phyloP scores from a whole-genome alignment of 495 filamentous ascomycete species.

The Massariosphaeria phaeospora region DNA sequence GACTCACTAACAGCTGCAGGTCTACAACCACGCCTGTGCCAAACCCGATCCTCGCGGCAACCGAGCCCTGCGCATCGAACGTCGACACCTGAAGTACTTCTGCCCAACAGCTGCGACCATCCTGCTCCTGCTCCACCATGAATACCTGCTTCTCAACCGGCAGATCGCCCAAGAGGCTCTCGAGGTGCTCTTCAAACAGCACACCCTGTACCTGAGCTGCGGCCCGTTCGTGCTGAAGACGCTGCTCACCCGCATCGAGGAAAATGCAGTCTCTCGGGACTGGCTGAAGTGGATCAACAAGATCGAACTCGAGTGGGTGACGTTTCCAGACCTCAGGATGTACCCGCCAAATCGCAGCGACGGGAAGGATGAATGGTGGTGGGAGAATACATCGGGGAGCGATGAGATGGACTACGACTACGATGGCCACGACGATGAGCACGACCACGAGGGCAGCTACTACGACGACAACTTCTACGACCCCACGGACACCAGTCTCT shows the following conservation, averaged over 20 bases:
- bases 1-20: neutral
- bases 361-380: slow-evolving; percentile 4
- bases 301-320: slow-evolving; percentile 28
- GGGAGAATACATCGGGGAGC: neutral
- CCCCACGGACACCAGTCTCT: neutral
- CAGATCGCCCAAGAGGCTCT: slow-evolving; percentile 26
- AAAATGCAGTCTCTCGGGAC: neutral
- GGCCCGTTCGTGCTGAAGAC: slow-evolving; percentile 25
- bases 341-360: slow-evolving; percentile 11
- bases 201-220: slow-evolving; percentile 23
- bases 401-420: slow-evolving; percentile 12
- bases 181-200: slow-evolving; percentile 25
- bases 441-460: slow-evolving; percentile 20
- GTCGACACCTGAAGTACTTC: slow-evolving; percentile 23
- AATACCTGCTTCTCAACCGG: slow-evolving; percentile 20
- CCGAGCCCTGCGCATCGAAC: slow-evolving; percentile 25
- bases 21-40: slow-evolving; percentile 20
- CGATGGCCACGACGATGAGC: slow-evolving; percentile 3
- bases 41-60: slow-evolving; percentile 17
- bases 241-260: slow-evolving; percentile 13
- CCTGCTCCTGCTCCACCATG: slow-evolving; percentile 27
- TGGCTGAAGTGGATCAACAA: slow-evolving; percentile 18
- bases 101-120: slow-evolving; percentile 12
- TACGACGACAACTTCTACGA: slow-evolving; percentile 29
- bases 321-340: slow-evolving; percentile 21